Conservation (phyloP, 129 eudicot species). For the Tagetes erecta region DNA sequence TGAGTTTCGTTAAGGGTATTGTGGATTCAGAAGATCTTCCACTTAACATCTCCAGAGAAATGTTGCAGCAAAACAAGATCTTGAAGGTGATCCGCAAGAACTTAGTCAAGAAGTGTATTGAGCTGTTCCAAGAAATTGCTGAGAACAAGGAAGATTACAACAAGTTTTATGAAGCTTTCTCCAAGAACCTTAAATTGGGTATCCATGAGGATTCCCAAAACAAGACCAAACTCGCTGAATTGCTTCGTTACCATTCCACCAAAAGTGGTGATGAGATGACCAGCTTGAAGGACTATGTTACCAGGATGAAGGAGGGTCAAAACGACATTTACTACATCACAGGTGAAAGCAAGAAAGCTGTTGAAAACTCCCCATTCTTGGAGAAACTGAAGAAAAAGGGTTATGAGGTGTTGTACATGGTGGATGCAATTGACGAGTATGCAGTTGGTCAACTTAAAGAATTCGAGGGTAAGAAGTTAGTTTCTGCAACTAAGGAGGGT, state of each 20-base stretch:
- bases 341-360: slow-evolving; percentile 60
- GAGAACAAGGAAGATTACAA: slow-evolving; percentile 52
- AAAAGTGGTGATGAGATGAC: slow-evolving; percentile 67
- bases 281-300: slow-evolving; percentile 63
- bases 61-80: slow-evolving; percentile 51
- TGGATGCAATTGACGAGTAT: slow-evolving; percentile 58
- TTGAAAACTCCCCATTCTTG: slow-evolving; percentile 58
- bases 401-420: slow-evolving; percentile 52
- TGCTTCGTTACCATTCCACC: slow-evolving; percentile 59
- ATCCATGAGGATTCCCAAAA: slow-evolving; percentile 53
- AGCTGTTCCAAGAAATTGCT: slow-evolving; percentile 46
- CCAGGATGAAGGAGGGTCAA: slow-evolving; percentile 63
- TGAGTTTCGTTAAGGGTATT: slow-evolving; percentile 52
- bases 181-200: slow-evolving; percentile 52
- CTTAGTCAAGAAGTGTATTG: slow-evolving; percentile 50
- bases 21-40: slow-evolving; percentile 57
- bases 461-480: slow-evolving; percentile 47
- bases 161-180: slow-evolving; percentile 50
- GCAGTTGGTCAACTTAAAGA: slow-evolving; percentile 46
- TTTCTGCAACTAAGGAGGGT: slow-evolving; percentile 51
- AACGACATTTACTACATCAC: slow-evolving; percentile 57
- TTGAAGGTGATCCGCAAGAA: slow-evolving; percentile 52
- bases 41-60: slow-evolving; percentile 48
- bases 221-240: slow-evolving; percentile 51
- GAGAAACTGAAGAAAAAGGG: slow-evolving; percentile 60